A percentile compares a stretch with the other conserved stretches of the same genome.
Conservation (phyloP, 768 basidiomycete species). For the Kwoniella dendrophila region DNA sequence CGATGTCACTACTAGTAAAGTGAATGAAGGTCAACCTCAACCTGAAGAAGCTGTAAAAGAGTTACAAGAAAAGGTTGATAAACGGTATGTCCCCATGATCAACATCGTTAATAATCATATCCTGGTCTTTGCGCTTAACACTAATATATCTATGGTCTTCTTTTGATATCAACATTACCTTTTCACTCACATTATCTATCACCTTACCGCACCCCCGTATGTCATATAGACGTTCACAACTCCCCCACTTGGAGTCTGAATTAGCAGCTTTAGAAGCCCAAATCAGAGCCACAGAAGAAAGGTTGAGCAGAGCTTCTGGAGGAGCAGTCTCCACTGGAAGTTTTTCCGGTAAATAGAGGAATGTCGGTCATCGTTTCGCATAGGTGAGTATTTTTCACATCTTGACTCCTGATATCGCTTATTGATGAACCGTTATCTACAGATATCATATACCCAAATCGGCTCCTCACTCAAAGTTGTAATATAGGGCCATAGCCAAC, state of each 20-base stretch:
- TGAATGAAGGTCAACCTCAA: constrained; percentile 20
- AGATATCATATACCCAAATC: no score
- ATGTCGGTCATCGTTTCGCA: background rate
- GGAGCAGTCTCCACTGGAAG: background rate
- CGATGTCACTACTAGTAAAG: constrained; percentile 20
- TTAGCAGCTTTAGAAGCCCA: constrained; percentile 39
- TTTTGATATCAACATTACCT: background rate
- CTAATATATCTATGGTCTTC: background rate
- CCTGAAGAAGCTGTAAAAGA: constrained; percentile 33
- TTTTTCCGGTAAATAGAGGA: background rate
- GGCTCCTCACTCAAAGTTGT: no score
- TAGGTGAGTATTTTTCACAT: background rate
- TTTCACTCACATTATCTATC: background rate
- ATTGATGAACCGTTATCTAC: no score
- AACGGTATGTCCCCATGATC: constrained; percentile 31
- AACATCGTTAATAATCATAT: background rate
- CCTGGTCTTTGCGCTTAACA: background rate
- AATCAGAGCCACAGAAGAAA: constrained; percentile 45
- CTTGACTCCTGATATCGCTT: background rate
- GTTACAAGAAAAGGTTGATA: constrained; percentile 42
- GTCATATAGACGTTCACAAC: constrained; percentile 28
- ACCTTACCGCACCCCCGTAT: background rate
- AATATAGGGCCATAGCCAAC: no score
- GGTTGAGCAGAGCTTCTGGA: constrained; percentile 31
- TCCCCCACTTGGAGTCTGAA: constrained; percentile 40